phyloP scores from a whole-genome alignment of 2,329 filamentous ascomycete species.

The Pseudogymnoascus sp. region DNA sequence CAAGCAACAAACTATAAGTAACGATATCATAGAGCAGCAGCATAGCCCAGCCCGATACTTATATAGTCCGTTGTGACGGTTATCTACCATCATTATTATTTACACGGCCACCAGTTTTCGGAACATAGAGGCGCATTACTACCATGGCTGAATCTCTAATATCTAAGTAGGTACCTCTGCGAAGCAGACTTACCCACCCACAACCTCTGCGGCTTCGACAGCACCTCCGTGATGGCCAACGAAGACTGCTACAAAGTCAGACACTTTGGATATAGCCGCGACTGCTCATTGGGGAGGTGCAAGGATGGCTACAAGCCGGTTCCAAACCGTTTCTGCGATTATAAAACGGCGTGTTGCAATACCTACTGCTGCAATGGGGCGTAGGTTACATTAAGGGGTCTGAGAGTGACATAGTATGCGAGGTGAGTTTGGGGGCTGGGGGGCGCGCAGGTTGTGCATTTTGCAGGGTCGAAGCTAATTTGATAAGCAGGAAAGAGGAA shows the following conservation, averaged over 20 bases:
- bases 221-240: neutral
- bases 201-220: too few species aligned
- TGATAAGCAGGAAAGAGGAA: neutral
- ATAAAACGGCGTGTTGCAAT: neutral
- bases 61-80: too few species aligned
- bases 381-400: neutral
- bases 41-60: too few species aligned
- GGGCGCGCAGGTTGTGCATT: neutral
- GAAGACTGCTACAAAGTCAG: neutral
- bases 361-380: neutral
- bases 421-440: neutral
- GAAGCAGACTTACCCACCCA: too few species aligned
- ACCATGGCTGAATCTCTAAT: too few species aligned
- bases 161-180: too few species aligned
- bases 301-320: neutral
- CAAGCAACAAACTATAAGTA: too few species aligned
- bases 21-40: too few species aligned
- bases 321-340: neutral
- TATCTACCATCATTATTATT: too few species aligned
- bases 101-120: too few species aligned
- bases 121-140: too few species aligned
- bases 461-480: neutral
- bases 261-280: neutral
- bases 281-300: neutral
- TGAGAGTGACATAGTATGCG: neutral